These are phyloP conservation scores for Sphagnurus paluster DNA, from an alignment of 1,284 basidiomycete species.

Conservation along the genomic window DNA sequence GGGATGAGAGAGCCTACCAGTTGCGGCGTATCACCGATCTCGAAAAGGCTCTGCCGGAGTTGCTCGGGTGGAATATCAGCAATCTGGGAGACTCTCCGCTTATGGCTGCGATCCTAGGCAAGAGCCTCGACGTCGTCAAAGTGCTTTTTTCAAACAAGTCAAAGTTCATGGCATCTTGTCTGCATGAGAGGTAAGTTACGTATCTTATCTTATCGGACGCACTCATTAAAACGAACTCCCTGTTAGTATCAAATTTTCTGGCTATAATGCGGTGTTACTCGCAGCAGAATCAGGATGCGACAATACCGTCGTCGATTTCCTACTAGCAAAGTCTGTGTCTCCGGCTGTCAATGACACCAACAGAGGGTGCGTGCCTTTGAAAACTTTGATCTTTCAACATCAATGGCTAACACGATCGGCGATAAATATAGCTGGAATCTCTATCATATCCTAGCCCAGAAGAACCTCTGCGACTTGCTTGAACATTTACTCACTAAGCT, in stretches of 20 bases:
- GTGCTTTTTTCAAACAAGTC: constrained; percentile 41
- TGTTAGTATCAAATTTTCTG: constrained; percentile 44
- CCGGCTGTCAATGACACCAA: constrained; percentile 39
- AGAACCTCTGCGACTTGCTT: constrained; percentile 32
- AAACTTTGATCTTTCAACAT: not conserved
- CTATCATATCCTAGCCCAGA: constrained; percentile 44
- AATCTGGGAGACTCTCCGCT: constrained; percentile 50
- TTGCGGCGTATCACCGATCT: constrained; percentile 37
- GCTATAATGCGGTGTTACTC: constrained; percentile 43
- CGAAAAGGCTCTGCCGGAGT: constrained; percentile 39
- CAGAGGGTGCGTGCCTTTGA: constrained; percentile 36
- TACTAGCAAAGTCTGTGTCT: constrained; percentile 47
- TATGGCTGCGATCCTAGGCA: constrained; percentile 38
- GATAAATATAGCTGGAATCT: constrained; percentile 50
- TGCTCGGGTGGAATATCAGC: constrained; percentile 49
- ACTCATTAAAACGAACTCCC: constrained; percentile 5
- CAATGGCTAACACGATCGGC: no score
- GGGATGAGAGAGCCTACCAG: constrained; percentile 38
- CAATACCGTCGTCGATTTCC: constrained; percentile 45
- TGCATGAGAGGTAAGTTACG: constrained; percentile 41
- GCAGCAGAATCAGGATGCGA: constrained; percentile 35
- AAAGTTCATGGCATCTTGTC: constrained; percentile 35
- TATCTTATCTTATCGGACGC: constrained; percentile 1
- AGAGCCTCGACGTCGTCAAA: constrained; percentile 39
- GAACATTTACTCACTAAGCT: constrained; percentile 47